Percentiles rank a stretch among this genome's conserved stretches.
phyloP scores from a whole-genome alignment of 805 yeast genomes.

The Jamesozyma lodderae region DNA sequence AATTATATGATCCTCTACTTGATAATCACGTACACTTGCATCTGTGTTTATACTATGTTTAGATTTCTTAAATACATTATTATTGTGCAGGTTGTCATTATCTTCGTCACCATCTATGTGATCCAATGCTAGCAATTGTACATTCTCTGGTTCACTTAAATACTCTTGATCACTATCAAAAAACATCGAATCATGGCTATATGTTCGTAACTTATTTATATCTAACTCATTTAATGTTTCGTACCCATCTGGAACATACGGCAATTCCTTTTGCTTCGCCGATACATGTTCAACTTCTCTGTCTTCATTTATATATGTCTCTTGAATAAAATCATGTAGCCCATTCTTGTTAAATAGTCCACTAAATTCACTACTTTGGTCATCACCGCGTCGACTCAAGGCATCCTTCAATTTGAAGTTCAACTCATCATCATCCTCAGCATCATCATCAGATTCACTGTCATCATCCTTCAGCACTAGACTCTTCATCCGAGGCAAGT shows the following conservation, averaged over 20 bases:
- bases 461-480: constrained; percentile 24
- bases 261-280: constrained; percentile 30
- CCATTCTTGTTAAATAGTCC: constrained; percentile 2
- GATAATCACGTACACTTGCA: too few relatives aligned
- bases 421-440: constrained; percentile 11
- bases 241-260: constrained; percentile 38
- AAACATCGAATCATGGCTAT: background rate
- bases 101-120: constrained; percentile 4
- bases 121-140: constrained; percentile 2
- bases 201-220: constrained; percentile 18
- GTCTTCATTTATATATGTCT: background rate
- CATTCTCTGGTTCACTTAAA: background rate
- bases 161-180: background rate
- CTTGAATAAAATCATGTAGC: background rate
- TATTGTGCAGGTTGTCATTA: too few relatives aligned
- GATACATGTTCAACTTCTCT: constrained; percentile 36
- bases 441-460: constrained; percentile 8
- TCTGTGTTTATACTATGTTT: too few relatives aligned
- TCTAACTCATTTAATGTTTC: constrained; percentile 34
- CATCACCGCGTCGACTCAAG: constrained; percentile 20
- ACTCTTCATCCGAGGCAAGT: constrained; percentile 20
- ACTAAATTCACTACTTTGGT: constrained; percentile 9
- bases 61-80: too few relatives aligned
- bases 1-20: background rate
- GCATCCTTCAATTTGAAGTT: constrained; percentile 27